Evolutionary conservation across 768 basidiomycete genomes (phyloP), one percentile per base, ranked within the genome.

Genomic region (Leccinum uliginosum): DNA sequence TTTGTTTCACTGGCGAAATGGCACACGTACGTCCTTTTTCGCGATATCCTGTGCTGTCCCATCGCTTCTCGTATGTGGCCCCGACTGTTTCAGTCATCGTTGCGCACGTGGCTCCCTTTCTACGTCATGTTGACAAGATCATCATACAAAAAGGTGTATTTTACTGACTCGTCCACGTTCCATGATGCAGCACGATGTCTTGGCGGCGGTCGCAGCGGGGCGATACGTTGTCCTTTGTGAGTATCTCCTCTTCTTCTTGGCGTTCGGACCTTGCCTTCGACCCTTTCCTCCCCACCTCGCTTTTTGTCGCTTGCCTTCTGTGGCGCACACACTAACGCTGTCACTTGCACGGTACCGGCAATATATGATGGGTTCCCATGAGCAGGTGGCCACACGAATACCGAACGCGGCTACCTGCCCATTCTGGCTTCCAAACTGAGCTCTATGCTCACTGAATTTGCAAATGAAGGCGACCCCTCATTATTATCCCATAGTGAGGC

Each of bases 1-100:
- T 94, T 24, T 93, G 90, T 71, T 79, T 94, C 65, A 98, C 96
- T 3, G 96, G 96, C 9, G 93, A 98, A 75, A 91, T 95, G 89
- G 71, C 81, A 19, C 94, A 96, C 73, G 91, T 93, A 71, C 51
- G 83, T 71, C 61, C 50, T 60, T 57, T 57, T n/a, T 40, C 3
- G 38, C 34, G 10, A 27, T 55, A 60, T 59, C 59, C 54, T 61
- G 65, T 61, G 4, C 15, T 9, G 1, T 19, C 23, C 40, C n/a
- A 8, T n/a, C 30, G 34, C 35, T 58, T 53, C 50, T 38, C 34
- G 24, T 55, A 53, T 62, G n/a, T 32, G 38, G 9, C 24, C n/a
- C 40, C 27, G 11, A 27, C 19, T 17, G 24, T 50, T 40, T 19
- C 40, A 10, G n/a, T 14, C 52, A 23, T 62, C 47, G 26, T 14